Evolutionary conservation across 164 flowering plant genomes (phyloP).

Genomic region (Nymphaea thermarum): DNA sequence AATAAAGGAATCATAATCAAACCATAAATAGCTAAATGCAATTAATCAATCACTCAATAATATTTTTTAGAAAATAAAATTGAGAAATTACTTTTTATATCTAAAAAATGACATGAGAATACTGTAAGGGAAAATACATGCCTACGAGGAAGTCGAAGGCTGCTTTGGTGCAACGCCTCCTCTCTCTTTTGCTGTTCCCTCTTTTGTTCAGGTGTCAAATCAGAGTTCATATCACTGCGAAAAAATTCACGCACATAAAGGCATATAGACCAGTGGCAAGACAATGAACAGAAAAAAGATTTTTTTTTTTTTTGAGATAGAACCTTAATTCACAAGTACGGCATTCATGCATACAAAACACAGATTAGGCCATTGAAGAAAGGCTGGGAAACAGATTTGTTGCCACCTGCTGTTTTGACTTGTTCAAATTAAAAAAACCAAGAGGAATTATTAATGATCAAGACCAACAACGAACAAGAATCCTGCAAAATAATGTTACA

Average conservation of each 20-base stretch:
- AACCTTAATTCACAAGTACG: background rate
- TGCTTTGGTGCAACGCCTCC: constrained; percentile 67
- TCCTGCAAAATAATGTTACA: background rate
- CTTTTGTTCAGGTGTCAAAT: constrained; percentile 46
- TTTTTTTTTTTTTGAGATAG: background rate
- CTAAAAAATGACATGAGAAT: too few species aligned
- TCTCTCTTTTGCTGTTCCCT: constrained; percentile 62
- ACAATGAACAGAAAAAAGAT: background rate
- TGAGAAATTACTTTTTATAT: too few species aligned
- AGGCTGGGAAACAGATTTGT: background rate
- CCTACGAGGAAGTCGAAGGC: constrained; percentile 94
- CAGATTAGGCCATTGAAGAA: background rate
- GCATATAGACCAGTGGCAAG: background rate
- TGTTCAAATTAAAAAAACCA: background rate
- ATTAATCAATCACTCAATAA: too few species aligned
- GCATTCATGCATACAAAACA: too few species aligned
- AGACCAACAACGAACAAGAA: background rate
- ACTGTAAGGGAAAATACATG: background rate
- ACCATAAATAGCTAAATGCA: too few species aligned
- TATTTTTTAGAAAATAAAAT: too few species aligned
- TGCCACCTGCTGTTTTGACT: background rate
- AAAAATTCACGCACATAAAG: background rate
- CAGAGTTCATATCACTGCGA: constrained; percentile 44
- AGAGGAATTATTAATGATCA: background rate
- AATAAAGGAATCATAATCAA: too few species aligned